Conservation (phyloP, 2,329 filamentous ascomycete genomes). For the Hypoxylon sp. region DNA sequence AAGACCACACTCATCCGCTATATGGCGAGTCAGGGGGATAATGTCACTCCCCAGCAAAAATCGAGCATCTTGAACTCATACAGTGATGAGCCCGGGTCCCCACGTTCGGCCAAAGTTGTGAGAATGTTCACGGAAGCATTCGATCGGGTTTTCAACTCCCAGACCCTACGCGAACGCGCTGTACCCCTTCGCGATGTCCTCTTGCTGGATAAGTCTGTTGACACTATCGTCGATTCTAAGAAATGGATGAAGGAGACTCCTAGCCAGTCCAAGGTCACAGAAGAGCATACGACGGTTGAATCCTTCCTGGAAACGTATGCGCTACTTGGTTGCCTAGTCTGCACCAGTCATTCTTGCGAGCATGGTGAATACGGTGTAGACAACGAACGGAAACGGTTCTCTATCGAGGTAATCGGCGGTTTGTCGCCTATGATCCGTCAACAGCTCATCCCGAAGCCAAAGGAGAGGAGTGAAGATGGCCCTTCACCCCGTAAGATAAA, state of each 20-base stretch:
- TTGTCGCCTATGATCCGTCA: slow-evolving; percentile 55
- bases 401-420: slow-evolving; percentile 62
- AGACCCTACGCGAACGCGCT: slow-evolving; percentile 55
- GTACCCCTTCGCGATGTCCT: slow-evolving; percentile 68
- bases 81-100: slow-evolving; percentile 60
- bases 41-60: slow-evolving; percentile 70
- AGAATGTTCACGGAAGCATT: slow-evolving; percentile 71
- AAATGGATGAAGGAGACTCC: slow-evolving; percentile 65
- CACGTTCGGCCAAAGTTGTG: slow-evolving; percentile 61
- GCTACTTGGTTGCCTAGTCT: slow-evolving; percentile 71
- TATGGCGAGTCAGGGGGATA: slow-evolving; percentile 65
- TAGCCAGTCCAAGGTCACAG: slow-evolving; percentile 54
- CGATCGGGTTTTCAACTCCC: slow-evolving; percentile 66
- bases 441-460: slow-evolving; percentile 47
- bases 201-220: slow-evolving; percentile 67
- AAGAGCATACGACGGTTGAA: slow-evolving; percentile 60
- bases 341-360: slow-evolving; percentile 72
- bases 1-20: slow-evolving; percentile 68
- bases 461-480: slow-evolving; percentile 38
- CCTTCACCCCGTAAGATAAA: slow-evolving; percentile 56
- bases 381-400: slow-evolving; percentile 68
- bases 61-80: slow-evolving; percentile 66
- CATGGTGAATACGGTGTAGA: slow-evolving; percentile 71
- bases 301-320: slow-evolving; percentile 68
- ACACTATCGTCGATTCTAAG: slow-evolving; percentile 68